phyloP scores from a whole-genome alignment of 352 stramenopile genomes.

The Phytopythium litorale region DNA sequence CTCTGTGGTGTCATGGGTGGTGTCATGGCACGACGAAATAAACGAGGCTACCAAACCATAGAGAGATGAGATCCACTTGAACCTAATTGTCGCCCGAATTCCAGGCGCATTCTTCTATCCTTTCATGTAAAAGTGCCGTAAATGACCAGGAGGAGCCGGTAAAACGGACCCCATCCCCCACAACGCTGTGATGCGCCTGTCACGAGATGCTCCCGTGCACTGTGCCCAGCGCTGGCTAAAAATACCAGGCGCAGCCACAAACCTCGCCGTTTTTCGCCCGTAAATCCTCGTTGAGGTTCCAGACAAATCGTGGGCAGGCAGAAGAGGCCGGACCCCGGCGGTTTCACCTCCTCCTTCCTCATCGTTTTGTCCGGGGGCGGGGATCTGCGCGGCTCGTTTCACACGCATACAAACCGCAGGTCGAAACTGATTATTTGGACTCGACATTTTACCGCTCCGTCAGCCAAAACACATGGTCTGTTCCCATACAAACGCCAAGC shows the following conservation, averaged over 20 bases:
- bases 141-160: background rate
- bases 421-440: background rate
- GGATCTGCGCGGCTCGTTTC: too few relatives aligned
- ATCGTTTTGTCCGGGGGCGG: too few relatives aligned
- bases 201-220: background rate
- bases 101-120: background rate
- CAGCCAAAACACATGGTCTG: background rate
- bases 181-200: background rate
- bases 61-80: too few relatives aligned
- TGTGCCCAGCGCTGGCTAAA: background rate
- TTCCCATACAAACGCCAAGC: background rate
- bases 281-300: slow-evolving; percentile 2
- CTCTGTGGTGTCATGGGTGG: too few relatives aligned
- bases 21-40: too few relatives aligned
- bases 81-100: background rate
- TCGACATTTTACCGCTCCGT: background rate
- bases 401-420: background rate
- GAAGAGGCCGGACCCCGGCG: background rate
- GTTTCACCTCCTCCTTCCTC: background rate
- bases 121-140: background rate
- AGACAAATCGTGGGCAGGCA: background rate
- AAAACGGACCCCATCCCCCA: background rate
- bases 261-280: background rate
- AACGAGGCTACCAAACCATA: too few relatives aligned
- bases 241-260: background rate